These are phyloP conservation scores for Cryptococcus wingfieldii DNA, from an alignment of 1,284 basidiomycete genomes.

Conservation along the genomic window DNA sequence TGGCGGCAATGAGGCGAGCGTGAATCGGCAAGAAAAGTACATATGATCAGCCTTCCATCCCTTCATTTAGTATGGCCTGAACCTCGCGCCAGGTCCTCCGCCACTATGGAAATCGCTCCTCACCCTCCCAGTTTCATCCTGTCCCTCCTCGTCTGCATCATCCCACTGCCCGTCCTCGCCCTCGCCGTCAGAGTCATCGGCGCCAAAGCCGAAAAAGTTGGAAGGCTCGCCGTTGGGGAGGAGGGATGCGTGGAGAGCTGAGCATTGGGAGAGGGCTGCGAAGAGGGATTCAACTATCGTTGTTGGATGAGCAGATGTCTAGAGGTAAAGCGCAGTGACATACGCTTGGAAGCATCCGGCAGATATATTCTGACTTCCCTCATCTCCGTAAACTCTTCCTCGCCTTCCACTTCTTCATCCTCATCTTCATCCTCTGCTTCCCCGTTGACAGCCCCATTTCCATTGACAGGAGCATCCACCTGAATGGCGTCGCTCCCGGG, in stretches of 20 bases:
- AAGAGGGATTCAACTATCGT: constrained; percentile 77
- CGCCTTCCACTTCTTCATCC: constrained; percentile 52
- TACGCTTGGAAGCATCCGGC: constrained; percentile 58
- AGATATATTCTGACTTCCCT: constrained; percentile 73
- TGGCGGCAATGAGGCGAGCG: too few relatives aligned
- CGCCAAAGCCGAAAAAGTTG: constrained; percentile 41
- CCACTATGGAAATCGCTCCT: constrained; percentile 78
- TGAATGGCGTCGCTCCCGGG: background rate
- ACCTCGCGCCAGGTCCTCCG: constrained; percentile 60
- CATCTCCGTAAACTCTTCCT: constrained; percentile 59
- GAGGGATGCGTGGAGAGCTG: constrained; percentile 72
- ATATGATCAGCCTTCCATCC: background rate
- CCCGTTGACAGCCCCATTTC: constrained; percentile 7
- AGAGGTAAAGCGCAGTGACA: constrained; percentile 36
- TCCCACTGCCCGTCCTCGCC: constrained; percentile 24
- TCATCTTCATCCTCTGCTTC: constrained; percentile 23
- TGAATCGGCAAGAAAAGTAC: background rate
- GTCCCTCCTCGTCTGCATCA: constrained; percentile 27
- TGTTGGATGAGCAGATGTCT: background rate
- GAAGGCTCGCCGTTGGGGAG: constrained; percentile 56
- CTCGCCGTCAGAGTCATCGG: constrained; percentile 53
- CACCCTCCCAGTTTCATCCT: constrained; percentile 81
- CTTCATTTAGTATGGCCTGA: constrained; percentile 69
- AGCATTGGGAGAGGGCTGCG: constrained; percentile 79
- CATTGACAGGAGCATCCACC: background rate